These are phyloP conservation scores for Jamesozyma jinghongensis DNA, from an alignment of 805 yeast genomes.

Conservation along the genomic window DNA sequence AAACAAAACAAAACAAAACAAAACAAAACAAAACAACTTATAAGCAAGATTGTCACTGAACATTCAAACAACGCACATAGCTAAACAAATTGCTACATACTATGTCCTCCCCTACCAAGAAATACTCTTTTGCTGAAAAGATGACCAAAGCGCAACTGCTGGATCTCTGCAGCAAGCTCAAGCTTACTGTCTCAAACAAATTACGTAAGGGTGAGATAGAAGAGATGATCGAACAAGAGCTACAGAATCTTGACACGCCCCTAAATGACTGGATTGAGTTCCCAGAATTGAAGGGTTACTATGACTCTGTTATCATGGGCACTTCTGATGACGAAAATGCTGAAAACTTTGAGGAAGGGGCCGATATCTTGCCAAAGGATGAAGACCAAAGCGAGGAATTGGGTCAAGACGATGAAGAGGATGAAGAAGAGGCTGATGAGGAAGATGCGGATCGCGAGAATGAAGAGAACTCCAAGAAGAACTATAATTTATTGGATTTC, in stretches of 20 bases:
- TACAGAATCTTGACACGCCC: conserved; percentile 13
- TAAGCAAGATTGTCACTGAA: too few relatives aligned
- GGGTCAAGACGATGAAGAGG: not conserved
- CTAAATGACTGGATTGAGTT: conserved; percentile 18
- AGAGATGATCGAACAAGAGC: conserved; percentile 12
- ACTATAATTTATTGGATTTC: conserved; percentile 6
- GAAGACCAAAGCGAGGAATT: conserved; percentile 2
- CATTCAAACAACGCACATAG: too few relatives aligned
- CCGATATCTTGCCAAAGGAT: not conserved
- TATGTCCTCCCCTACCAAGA: not conserved
- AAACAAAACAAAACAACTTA: too few relatives aligned
- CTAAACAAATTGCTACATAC: too few relatives aligned
- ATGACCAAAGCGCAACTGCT: conserved; percentile 24
- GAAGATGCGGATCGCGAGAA: not conserved
- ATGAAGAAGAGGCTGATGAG: not conserved
- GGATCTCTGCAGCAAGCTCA: conserved; percentile 21
- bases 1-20: too few relatives aligned
- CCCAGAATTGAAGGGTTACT: conserved; percentile 23
- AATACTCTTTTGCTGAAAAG: conserved; percentile 12
- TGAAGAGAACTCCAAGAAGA: not conserved
- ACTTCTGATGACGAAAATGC: not conserved
- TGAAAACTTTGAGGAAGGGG: not conserved
- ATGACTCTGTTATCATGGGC: conserved; percentile 6
- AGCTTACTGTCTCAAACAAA: conserved; percentile 12
- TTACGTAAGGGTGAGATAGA: conserved; percentile 16